Percentiles rank a stretch among this genome's conserved stretches.
Conservation (phyloP, 768 basidiomycete genomes). For the Leccinum pellstonianum region DNA sequence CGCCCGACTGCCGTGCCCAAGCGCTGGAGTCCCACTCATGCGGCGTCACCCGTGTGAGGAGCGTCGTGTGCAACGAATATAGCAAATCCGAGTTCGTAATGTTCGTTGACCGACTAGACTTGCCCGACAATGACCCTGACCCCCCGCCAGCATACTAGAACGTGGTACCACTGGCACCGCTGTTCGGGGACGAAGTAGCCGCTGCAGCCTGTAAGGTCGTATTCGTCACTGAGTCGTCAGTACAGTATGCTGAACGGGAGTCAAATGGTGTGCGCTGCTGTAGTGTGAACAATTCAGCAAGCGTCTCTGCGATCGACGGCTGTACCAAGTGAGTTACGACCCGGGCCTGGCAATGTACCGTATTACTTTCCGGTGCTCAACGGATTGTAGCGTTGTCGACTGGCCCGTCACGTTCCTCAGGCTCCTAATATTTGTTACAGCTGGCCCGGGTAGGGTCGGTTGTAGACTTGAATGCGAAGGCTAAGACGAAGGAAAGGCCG, state of each 20-base stretch:
- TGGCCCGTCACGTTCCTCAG: not conserved
- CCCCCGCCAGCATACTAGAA: constrained; percentile 29
- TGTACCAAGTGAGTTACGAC: not conserved
- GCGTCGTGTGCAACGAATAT: constrained; percentile 55
- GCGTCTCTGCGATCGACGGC: not conserved
- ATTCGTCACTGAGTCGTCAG: not conserved
- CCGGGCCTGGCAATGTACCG: not conserved
- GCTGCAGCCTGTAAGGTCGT: not conserved
- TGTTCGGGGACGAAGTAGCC: constrained; percentile 24
- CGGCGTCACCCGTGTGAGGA: constrained; percentile 54
- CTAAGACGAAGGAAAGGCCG: no score
- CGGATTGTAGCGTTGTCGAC: not conserved
- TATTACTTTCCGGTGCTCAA: not conserved
- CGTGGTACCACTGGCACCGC: constrained; percentile 8
- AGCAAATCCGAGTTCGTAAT: constrained; percentile 68
- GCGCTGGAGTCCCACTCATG: constrained; percentile 56
- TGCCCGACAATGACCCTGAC: constrained; percentile 14
- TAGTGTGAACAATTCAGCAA: not conserved
- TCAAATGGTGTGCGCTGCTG: not conserved
- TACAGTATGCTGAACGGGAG: not conserved
- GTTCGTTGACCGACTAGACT: constrained; percentile 24
- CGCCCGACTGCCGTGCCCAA: constrained; percentile 52
- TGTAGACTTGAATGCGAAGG: no score
- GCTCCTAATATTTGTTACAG: not conserved
- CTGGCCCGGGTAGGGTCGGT: no score